Conservation (phyloP, 345 rosid genomes). For the Dimocarpus longan region DNA sequence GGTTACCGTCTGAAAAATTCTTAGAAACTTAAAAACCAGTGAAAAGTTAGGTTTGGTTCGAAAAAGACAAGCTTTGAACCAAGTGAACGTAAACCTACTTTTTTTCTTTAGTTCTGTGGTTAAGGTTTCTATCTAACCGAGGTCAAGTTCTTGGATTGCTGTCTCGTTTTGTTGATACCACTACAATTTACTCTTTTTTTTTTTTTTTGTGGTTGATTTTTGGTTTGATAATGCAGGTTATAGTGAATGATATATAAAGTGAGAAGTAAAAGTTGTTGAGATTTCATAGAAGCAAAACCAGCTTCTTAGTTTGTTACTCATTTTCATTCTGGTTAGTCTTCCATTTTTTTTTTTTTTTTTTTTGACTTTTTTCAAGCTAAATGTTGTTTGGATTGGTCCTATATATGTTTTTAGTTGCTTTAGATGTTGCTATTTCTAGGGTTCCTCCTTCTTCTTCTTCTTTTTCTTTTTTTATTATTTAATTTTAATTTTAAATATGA, state of each 20-base stretch:
- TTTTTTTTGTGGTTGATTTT: background rate
- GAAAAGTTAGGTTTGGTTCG: background rate
- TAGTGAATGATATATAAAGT: conserved; percentile 13
- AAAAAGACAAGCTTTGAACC: background rate
- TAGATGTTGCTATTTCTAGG: background rate
- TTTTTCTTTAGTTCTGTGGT: conserved; percentile 7
- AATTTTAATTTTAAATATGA: background rate
- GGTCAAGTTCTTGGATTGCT: conserved; percentile 23
- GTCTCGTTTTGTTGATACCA: background rate
- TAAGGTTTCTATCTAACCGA: conserved; percentile 18
- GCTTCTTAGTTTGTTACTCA: conserved; percentile 15
- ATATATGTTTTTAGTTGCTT: background rate
- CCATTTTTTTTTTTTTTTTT: conserved; percentile 1
- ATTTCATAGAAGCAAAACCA: conserved; percentile 17
- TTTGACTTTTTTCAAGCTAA: background rate
- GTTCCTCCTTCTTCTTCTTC: too few relatives aligned
- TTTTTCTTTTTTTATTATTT: background rate
- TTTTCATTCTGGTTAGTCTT: conserved; percentile 32
- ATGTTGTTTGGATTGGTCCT: background rate
- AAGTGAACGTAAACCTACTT: background rate
- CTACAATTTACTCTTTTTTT: too few relatives aligned
- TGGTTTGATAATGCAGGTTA: conserved; percentile 31
- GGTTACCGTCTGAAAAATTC: conserved; percentile 4
- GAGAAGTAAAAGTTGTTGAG: background rate
- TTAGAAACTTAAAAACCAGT: background rate